Conservation (phyloP, 352 stramenopile species). For the Phytophthora sansomeana region DNA sequence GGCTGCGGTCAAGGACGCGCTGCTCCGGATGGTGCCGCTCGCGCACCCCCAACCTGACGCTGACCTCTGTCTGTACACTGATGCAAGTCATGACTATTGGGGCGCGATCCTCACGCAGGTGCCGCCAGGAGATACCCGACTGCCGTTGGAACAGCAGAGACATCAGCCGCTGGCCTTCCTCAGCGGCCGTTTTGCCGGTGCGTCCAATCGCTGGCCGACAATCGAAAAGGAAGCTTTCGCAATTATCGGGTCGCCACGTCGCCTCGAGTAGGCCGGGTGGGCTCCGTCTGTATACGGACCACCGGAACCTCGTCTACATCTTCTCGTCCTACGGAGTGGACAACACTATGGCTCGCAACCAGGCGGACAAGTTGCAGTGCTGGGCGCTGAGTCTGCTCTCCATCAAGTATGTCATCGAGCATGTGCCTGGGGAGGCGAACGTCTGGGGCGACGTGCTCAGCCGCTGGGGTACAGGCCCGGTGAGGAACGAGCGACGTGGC, state of each 20-base stretch:
- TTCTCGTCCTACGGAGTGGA: too few species aligned
- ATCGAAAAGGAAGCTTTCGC: conserved; percentile 32
- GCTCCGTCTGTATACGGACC: too few species aligned
- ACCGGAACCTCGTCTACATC: too few species aligned
- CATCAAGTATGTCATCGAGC: too few species aligned
- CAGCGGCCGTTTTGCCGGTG: conserved; percentile 23
- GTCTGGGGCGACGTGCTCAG: too few species aligned
- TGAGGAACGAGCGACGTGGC: too few species aligned
- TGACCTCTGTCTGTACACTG: conserved; percentile 33
- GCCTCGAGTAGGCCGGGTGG: conserved; percentile 9
- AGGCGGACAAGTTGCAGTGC: too few species aligned
- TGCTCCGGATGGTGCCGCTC: conserved; percentile 31
- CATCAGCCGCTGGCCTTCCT: conserved; percentile 35
- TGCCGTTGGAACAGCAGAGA: conserved; percentile 21
- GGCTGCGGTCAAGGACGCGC: conserved; percentile 3
- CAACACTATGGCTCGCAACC: too few species aligned
- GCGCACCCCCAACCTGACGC: conserved; percentile 20
- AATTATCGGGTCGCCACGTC: conserved; percentile 8
- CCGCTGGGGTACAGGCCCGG: too few species aligned
- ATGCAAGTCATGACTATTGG: conserved; percentile 33
- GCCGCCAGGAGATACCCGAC: background rate
- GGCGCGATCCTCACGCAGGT: conserved; percentile 27
- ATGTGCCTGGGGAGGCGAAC: too few species aligned
- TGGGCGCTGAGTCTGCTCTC: too few species aligned
- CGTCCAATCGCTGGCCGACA: conserved; percentile 4